Evolutionary conservation across 1,284 basidiomycete species (phyloP), one percentile per base, ranked within the genome.

Genomic region (Wolfiporia cocos): DNA sequence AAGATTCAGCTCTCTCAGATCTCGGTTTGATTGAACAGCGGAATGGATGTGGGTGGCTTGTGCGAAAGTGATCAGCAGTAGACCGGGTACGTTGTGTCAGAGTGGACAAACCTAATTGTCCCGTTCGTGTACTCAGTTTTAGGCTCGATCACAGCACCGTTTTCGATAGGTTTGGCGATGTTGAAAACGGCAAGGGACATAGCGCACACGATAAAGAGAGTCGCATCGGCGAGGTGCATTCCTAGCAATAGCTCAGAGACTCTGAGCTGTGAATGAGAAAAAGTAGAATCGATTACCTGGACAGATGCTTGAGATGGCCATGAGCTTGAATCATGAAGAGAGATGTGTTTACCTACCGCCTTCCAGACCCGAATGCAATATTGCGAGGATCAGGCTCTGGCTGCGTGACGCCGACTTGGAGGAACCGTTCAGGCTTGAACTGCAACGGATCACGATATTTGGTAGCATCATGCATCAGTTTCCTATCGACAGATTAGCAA

Each of bases 381-480:
- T 44, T 44, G 22, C 54, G 48, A 10, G 57, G 56, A 42, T 59
- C 57, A 17, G 38, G 31, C 29, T 56, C 52, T 3, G 51, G 44
- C 21, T 42, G 42, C 23, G 29, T 47, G 6, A 42, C 50, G 11
- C 49, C 33, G 3, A 43, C 24, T 4, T 39, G 26, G 12, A 58
- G 31, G 46, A 59, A 61, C 2, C 61, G 55, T n/a, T 55, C 54
- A 2, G 61, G 61, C 19, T 58, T 53, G 46, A 64, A 65, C 4
- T 33, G 38, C 31, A 54, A 48, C 12, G 63, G 62, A 34, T 59
- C 49, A 14, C 45, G 17, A 36, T 62, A 63, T 3, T 43, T 42
- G 4, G 46, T 36, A 7, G 55, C 53, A 46, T 64, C 58, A 37
- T 59, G 59, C 23, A 61, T 44, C 30, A 63, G 52, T 35, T 50